Percentiles rank a stretch among this genome's conserved stretches.
Evolutionary conservation across 192 early-diverging fungal species (phyloP).

Genomic region (Rhizophagus prolifer): DNA sequence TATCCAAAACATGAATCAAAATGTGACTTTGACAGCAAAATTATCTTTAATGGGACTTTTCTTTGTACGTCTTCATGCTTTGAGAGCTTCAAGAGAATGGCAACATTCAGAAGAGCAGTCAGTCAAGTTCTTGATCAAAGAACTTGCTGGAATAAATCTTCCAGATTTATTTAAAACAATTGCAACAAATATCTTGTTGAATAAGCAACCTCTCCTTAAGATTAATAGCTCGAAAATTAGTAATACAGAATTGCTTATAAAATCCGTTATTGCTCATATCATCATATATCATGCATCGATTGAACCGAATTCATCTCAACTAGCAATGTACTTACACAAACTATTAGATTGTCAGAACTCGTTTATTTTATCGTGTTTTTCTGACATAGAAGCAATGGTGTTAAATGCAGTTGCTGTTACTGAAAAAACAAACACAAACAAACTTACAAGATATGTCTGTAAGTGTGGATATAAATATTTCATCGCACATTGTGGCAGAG

Average conservation of each 20-base stretch:
- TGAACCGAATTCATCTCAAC: slow-evolving; percentile 9
- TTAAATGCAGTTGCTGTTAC: slow-evolving; percentile 5
- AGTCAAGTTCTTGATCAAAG: not conserved
- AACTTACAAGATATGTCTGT: slow-evolving; percentile 2
- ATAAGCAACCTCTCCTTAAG: slow-evolving; percentile 14
- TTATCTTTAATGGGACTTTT: slow-evolving; percentile 15
- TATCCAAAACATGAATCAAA: not conserved
- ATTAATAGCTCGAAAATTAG: not conserved
- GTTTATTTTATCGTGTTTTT: slow-evolving; percentile 14
- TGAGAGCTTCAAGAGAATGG: slow-evolving; percentile 18
- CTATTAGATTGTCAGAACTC: not conserved
- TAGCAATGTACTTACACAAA: slow-evolving; percentile 19
- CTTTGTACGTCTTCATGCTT: slow-evolving; percentile 4
- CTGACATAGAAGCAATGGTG: slow-evolving; percentile 16
- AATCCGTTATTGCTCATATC: slow-evolving; percentile 25
- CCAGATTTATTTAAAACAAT: not conserved
- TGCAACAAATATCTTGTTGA: not conserved
- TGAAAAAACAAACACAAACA: no score
- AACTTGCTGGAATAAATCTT: not conserved
- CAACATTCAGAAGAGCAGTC: not conserved
- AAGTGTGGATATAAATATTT: slow-evolving; percentile 27
- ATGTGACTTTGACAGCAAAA: not conserved
- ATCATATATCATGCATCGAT: slow-evolving; percentile 21
- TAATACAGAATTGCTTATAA: slow-evolving; percentile 21
- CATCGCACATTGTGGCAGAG: slow-evolving; percentile 24